Base-by-base conservation (phyloP, 176 grass and related monocot species). In the Tuctoria greenei region DNA sequence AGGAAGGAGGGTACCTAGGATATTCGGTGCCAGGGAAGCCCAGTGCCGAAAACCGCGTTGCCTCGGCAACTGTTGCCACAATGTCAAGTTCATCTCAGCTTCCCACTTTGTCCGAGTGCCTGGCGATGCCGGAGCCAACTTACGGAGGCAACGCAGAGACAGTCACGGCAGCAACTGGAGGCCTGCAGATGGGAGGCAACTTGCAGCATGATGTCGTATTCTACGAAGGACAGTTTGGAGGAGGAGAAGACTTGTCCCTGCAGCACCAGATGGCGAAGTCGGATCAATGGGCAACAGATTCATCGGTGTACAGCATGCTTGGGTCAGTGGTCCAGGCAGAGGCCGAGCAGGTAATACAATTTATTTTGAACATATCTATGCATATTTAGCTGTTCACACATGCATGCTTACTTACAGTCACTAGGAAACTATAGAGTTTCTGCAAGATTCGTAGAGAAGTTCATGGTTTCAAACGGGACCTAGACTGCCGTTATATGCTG, bases 41-140 rank as follows among this genome's bases (percentile, higher is more conserved):
- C 1, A 8, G 20, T 13, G n/a, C 49, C 26, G 26, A 8, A 15
- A 76, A 37, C 35, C 50, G 26, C 3, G 44, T n/a, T 4, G 42
- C 43, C 11, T 37, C 34, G 8, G 45, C 61, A 0, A 39, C 61
- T 8, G 45, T 66, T 4, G 66, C 45, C n/a, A 41, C 75, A n/a
- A 61, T 26, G 34, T 8, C 66, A 39, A 60, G 76, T 9, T 20
- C 76, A 5, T 39, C 80, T 2, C 64, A 74, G 18, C 71, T 93
- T 66, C 90, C 86, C 12, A 89, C 90, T 67, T 67, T 93, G 11
- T 76, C 87, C 1, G 86, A 93, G 73, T 93, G 90, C 90, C 66
- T 93, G 56, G 78, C 87, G 47, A 89, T 93, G 83, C 83, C 87
- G 27, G 84, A 88, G n/a, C 66, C 80, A 16, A 70, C 14, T 0